Evolutionary conservation across 192 early-diverging fungal species (phyloP).

Genomic region (Allomyces macrogynus): DNA sequence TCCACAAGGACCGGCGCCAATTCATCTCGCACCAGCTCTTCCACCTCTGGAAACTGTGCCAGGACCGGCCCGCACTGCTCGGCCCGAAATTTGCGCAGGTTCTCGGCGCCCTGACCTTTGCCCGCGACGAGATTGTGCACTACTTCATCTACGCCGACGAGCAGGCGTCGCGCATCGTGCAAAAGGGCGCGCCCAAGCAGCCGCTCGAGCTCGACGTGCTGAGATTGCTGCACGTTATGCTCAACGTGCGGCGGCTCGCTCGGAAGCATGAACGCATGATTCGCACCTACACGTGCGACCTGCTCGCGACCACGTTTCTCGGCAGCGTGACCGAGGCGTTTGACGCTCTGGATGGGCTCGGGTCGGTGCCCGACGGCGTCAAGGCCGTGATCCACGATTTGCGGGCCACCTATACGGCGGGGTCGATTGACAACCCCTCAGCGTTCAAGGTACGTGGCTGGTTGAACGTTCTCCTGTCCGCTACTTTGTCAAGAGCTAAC

Average conservation of each 20-base stretch:
- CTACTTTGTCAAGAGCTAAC: too few relatives aligned
- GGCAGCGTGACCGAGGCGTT: background rate
- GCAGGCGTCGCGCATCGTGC: background rate
- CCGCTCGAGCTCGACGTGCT: background rate
- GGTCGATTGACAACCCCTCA: background rate
- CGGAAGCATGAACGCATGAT: background rate
- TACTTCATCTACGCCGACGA: background rate
- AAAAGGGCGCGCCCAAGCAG: background rate
- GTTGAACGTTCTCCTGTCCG: too few relatives aligned
- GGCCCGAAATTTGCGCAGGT: background rate
- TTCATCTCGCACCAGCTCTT: background rate
- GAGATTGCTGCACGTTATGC: background rate
- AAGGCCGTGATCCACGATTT: background rate
- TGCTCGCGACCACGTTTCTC: too few relatives aligned
- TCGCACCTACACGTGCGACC: background rate
- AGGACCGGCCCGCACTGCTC: background rate
- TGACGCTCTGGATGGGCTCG: background rate
- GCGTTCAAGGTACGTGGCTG: background rate
- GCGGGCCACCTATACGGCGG: background rate
- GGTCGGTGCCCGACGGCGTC: background rate
- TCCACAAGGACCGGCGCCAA: background rate
- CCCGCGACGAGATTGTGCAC: background rate
- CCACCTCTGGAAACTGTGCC: background rate
- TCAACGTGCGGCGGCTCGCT: background rate
- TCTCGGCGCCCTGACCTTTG: background rate